These are phyloP conservation scores for Fomitiporia mediterranea DNA, from an alignment of 1,284 basidiomycete genomes.

Conservation along the genomic window DNA sequence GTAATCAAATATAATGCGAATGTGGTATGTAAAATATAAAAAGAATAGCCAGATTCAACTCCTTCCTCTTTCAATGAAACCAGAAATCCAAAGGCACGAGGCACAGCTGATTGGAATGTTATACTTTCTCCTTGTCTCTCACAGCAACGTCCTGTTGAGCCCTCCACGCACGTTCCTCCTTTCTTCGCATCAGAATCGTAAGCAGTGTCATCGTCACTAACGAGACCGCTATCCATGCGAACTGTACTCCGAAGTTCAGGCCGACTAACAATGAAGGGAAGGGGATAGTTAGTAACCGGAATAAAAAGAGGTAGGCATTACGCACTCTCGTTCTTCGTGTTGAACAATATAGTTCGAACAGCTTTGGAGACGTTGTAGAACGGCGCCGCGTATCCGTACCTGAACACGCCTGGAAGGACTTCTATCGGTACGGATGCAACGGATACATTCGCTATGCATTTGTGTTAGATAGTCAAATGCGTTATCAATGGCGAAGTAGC, in stretches of 20 bases:
- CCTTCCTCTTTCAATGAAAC: too few species aligned
- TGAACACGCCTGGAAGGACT: constrained; percentile 60
- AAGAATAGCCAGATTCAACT: too few species aligned
- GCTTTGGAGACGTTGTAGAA: constrained; percentile 66
- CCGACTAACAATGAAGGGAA: constrained; percentile 38
- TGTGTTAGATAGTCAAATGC: not conserved
- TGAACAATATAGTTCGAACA: constrained; percentile 62
- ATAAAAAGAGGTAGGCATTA: constrained; percentile 9
- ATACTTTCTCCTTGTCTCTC: too few species aligned
- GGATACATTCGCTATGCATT: constrained; percentile 56
- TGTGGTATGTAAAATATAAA: too few species aligned
- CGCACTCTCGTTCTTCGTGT: constrained; percentile 57
- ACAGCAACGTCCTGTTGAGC: not conserved
- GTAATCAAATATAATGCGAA: too few species aligned
- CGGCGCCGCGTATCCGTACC: constrained; percentile 64
- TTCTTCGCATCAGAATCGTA: constrained; percentile 35
- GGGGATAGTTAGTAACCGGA: not conserved
- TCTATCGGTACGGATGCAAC: constrained; percentile 61
- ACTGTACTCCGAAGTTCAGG: constrained; percentile 52
- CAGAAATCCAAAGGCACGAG: too few species aligned
- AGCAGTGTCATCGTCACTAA: constrained; percentile 48
- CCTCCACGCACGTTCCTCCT: constrained; percentile 21
- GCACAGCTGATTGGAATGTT: too few species aligned
- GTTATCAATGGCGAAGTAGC: not conserved
- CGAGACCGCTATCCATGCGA: constrained; percentile 51